Evolutionary conservation across 176 grass and related monocot species (phyloP).

Genomic region (Phoenix roebelenii): DNA sequence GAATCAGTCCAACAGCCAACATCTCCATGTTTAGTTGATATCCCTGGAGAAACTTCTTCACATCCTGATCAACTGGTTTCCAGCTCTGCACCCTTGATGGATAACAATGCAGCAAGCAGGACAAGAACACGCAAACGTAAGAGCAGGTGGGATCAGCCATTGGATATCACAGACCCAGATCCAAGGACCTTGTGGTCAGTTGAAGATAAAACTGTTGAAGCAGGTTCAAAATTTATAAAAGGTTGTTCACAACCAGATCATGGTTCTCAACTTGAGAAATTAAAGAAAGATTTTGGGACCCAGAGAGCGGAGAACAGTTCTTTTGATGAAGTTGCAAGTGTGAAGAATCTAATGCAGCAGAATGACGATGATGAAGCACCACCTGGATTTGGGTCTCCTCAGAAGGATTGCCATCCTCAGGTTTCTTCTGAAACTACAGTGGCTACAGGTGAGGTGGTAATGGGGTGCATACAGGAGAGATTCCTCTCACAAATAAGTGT

Average conservation of each 20-base stretch:
- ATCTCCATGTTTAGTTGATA: slow-evolving; percentile 16
- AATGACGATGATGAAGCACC: slow-evolving; percentile 49
- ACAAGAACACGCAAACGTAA: slow-evolving; percentile 50
- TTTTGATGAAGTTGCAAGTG: slow-evolving; percentile 11
- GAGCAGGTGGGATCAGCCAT: slow-evolving; percentile 77
- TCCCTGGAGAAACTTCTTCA: slow-evolving; percentile 13
- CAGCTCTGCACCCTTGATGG: slow-evolving; percentile 11
- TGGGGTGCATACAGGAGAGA: slow-evolving; percentile 46
- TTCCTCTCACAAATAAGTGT: slow-evolving; percentile 41
- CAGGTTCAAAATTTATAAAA: slow-evolving; percentile 22
- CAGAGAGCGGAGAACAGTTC: slow-evolving; percentile 7
- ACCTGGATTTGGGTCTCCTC: slow-evolving; percentile 63
- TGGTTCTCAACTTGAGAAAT: slow-evolving; percentile 14
- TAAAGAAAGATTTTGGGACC: slow-evolving; percentile 14
- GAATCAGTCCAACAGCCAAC: slow-evolving; percentile 20
- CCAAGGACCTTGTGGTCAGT: background rate
- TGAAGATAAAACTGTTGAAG: slow-evolving; percentile 30
- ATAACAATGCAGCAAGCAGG: slow-evolving; percentile 23
- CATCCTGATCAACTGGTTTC: slow-evolving; percentile 6
- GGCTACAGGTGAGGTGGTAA: slow-evolving; percentile 22
- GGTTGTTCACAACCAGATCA: slow-evolving; percentile 1
- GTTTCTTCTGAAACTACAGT: slow-evolving; percentile 15
- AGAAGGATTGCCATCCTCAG: slow-evolving; percentile 2
- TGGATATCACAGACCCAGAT: slow-evolving; percentile 25
- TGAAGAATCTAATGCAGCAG: slow-evolving; percentile 22